Percentiles rank a stretch among this genome's conserved stretches.
Evolutionary conservation across 2,329 filamentous ascomycete genomes (phyloP).

Genomic region (Anthostomella pinea): DNA sequence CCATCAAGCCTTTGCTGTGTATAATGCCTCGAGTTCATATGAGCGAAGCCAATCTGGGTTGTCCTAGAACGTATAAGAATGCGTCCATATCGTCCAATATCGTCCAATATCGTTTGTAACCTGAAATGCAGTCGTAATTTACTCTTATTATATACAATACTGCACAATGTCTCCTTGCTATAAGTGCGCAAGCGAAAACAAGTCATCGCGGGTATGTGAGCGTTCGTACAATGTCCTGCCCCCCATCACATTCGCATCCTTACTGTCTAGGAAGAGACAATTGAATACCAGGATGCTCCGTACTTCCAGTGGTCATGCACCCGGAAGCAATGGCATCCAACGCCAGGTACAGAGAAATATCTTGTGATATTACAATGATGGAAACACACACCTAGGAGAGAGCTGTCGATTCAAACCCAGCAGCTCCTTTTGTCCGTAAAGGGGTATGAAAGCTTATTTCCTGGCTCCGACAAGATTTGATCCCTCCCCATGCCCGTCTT

Average conservation of each 20-base stretch:
- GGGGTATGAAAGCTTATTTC: constrained; percentile 30
- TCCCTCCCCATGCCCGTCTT: constrained; percentile 54
- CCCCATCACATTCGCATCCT: constrained; percentile 1
- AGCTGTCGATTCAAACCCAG: no score
- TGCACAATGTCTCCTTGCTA: background rate
- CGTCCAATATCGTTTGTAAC: no score
- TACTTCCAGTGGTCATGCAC: no score
- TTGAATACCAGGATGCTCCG: constrained; percentile 12
- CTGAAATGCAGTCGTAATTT: no score
- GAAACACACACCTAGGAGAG: constrained; percentile 10
- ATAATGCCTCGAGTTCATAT: no score
- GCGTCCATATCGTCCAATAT: no score
- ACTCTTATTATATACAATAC: no score
- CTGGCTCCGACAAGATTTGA: constrained; percentile 51
- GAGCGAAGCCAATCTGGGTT: no score
- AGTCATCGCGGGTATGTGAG: no score
- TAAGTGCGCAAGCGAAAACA: no score
- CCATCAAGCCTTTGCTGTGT: no score
- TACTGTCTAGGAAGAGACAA: constrained; percentile 5
- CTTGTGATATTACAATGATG: constrained; percentile 25
- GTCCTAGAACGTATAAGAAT: no score
- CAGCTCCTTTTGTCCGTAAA: background rate
- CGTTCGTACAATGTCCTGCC: constrained; percentile 9
- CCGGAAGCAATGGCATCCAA: constrained; percentile 19
- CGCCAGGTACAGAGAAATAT: constrained; percentile 19